Evolutionary conservation across 2,329 filamentous ascomycete species (phyloP).

Genomic region (Trichoderma sp.): DNA sequence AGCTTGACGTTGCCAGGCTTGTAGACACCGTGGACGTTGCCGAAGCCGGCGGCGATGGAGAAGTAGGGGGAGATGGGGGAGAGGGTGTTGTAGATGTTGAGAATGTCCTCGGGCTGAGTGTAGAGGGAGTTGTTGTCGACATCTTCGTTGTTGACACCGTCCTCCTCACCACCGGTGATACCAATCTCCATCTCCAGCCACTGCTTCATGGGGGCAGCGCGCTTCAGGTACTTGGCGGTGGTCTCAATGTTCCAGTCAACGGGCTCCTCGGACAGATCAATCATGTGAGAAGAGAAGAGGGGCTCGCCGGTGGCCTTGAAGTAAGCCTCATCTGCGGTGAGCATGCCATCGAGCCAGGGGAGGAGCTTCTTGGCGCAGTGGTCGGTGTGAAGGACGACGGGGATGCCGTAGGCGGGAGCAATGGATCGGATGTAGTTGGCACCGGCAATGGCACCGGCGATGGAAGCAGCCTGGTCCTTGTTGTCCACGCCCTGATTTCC

Average conservation of each 20-base stretch:
- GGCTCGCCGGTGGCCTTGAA: constrained; percentile 93
- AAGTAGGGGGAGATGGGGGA: constrained; percentile 90
- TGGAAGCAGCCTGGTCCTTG: constrained; percentile 78
- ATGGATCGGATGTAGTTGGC: constrained; percentile 92
- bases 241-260: constrained; percentile 90
- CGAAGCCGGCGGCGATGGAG: constrained; percentile 96
- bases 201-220: constrained; percentile 94
- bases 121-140: constrained; percentile 97
- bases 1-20: constrained; percentile 97
- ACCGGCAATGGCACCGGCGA: constrained; percentile 82
- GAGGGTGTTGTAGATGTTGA: constrained; percentile 85
- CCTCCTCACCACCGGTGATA: constrained; percentile 96
- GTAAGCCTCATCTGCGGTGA: constrained; percentile 90
- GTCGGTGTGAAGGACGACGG: constrained; percentile 93
- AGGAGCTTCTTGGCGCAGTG: constrained; percentile 99
- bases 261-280: constrained; percentile 90
- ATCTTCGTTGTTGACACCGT: constrained; percentile 97
- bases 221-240: constrained; percentile 90
- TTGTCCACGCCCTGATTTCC: constrained; percentile 70
- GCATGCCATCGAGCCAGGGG: constrained; percentile 94
- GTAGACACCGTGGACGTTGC: constrained; percentile 99
- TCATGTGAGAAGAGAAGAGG: constrained; percentile 97
- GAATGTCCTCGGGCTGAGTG: constrained; percentile 96
- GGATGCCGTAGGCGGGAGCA: constrained; percentile 83
- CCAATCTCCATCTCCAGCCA: constrained; percentile 93